Base-by-base conservation (phyloP, 495 filamentous ascomycete species). In the Podospora tetraspora region DNA sequence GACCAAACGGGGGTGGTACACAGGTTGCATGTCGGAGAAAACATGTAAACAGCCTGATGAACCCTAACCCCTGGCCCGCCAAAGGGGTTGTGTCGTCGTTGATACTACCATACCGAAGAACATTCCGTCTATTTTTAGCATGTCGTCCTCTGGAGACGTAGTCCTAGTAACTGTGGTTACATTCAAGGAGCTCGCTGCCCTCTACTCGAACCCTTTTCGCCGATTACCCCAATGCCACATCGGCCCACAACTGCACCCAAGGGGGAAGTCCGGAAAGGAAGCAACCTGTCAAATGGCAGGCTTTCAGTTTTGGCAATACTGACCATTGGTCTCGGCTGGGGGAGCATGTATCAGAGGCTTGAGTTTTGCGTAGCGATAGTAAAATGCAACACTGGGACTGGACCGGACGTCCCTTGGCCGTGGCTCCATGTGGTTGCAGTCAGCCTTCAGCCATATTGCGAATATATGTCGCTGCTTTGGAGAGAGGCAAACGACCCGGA, bases 391-490 rank as follows among this genome's bases (percentile, higher is more conserved):
- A 52, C 43, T 52, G 43, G 19, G 43, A 52, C 43, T 6, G 19
- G 43, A 52, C 43, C 43, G n/a, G 43, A 52, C 43, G 43, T 19
- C 43, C 6, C 43, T 43, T 52, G 43, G 43, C 19, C 43, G 19
- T 52, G 43, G 43, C 43, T 52, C 43, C 43, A 52, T 52, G 23
- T 27, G 59, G 59, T 60, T 60, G 59, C 59, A 60, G 23, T 24
- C 12, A 29, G 19, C 59, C 27, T 60, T 60, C 59, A 60, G 11
- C 59, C 59, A 60, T 23, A 60, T 60, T 60, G 27, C 59, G 59
- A 21, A 29, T 60, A 60, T 59, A 60, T 60, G 23, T 29, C 12
- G 59, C 59, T 60, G 27, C 59, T 60, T 24, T 24, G 22, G 59
- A 27, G 0, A 60, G 27, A 29, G 59, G 59, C 23, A 29, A 9